phyloP scores from a whole-genome alignment of 1,284 basidiomycete genomes.

The Coniferiporia weirii region DNA sequence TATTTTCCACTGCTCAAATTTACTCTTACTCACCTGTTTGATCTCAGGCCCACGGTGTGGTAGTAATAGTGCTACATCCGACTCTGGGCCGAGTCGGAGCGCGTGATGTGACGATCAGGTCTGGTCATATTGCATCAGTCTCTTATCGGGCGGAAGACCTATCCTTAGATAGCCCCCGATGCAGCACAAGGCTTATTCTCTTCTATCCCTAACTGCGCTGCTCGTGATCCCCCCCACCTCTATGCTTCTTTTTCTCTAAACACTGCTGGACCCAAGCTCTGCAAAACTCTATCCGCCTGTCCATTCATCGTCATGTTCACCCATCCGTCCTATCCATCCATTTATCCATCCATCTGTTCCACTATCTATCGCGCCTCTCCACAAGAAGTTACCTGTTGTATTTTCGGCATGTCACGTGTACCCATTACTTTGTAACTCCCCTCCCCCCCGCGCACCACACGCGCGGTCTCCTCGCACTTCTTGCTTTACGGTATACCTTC shows the following conservation, averaged over 20 bases:
- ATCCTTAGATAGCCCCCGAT: too few species aligned
- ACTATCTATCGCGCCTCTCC: too few species aligned
- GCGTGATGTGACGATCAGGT: background rate
- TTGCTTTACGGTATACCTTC: background rate
- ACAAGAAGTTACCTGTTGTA: background rate
- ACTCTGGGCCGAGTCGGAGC: background rate
- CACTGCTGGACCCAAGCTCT: too few species aligned
- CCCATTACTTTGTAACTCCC: background rate
- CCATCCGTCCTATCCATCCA: too few species aligned
- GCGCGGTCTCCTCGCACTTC: background rate
- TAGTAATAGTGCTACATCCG: background rate
- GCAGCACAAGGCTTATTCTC: too few species aligned
- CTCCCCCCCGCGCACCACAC: background rate
- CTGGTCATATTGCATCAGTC: background rate
- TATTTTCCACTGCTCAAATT: background rate
- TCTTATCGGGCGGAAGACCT: background rate
- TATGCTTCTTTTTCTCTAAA: too few species aligned
- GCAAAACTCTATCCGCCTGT: too few species aligned
- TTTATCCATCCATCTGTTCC: too few species aligned
- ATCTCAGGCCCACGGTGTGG: background rate
- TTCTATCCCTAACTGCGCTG: too few species aligned
- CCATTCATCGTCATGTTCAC: too few species aligned
- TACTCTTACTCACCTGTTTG: background rate
- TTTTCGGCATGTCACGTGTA: background rate
- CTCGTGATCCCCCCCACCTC: too few species aligned